Evolutionary conservation across 345 rosid species (phyloP).

Genomic region (Arabidopsis suecica): DNA sequence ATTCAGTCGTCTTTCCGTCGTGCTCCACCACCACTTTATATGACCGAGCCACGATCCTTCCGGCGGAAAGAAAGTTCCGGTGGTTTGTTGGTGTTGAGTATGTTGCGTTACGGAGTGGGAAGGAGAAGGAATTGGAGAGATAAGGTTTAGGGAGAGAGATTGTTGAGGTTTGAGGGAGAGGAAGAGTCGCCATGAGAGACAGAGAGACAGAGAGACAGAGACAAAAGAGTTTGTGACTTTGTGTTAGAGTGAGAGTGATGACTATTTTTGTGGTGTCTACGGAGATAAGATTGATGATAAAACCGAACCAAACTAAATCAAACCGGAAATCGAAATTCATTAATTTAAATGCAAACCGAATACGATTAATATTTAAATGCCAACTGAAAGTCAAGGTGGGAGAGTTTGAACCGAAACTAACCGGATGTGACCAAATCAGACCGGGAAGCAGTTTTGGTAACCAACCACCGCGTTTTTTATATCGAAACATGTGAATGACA

Average conservation of each 20-base stretch:
- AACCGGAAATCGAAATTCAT: not conserved
- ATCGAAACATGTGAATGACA: conserved; percentile 8
- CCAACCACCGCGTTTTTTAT: conserved; percentile 25
- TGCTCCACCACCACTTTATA: conserved; percentile 86
- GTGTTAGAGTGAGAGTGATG: conserved; percentile 21
- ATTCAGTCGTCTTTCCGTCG: conserved; percentile 65
- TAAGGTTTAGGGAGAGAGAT: conserved; percentile 53
- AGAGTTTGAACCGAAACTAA: not conserved
- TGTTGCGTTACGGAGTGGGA: conserved; percentile 40
- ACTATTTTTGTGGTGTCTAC: conserved; percentile 19
- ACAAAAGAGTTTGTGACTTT: conserved; percentile 15
- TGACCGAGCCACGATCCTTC: conserved; percentile 45
- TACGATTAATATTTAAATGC: too few relatives aligned
- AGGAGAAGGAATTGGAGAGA: conserved; percentile 36
- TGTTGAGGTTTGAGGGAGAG: conserved; percentile 55
- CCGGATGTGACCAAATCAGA: not conserved
- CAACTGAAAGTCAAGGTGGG: not conserved
- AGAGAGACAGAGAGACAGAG: conserved; percentile 33
- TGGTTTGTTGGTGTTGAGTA: not conserved
- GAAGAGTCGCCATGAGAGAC: conserved; percentile 64
- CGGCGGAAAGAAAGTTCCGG: conserved; percentile 5
- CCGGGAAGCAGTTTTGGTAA: conserved; percentile 28
- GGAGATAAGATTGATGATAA: conserved; percentile 25
- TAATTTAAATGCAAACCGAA: too few relatives aligned
- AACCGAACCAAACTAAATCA: not conserved